Base-by-base conservation (phyloP, 2,329 filamentous ascomycete species). In the Nectriaceae sp. region DNA sequence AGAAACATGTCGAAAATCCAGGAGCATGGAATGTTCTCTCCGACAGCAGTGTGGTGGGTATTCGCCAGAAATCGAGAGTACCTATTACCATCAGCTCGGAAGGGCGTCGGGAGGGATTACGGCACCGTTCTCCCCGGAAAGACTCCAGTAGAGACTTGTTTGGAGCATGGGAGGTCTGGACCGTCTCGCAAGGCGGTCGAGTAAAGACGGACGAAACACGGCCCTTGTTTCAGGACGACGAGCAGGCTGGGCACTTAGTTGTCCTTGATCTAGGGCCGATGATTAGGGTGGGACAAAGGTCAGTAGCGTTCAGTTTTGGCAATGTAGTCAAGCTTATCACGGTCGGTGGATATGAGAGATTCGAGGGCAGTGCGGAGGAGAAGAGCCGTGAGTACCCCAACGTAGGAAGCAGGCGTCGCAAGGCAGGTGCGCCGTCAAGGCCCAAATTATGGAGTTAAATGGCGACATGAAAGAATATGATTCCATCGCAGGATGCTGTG, bases 291-390 rank as follows among this genome's bases (percentile, higher is more conserved):
- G 88, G 88, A 11, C 77, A 79, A 40, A 75, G 78, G 39, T 87
- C 84, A 42, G 76, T 89, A 3, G 88, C 83, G 0, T 78, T 92
- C 22, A 86, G 80, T 0, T 83, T 91, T 50, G 89, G 88, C 11
- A 88, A 90, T 56, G 75, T 82, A 2, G 76, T 91, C 60, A 91
- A 90, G 68, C 71, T 91, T 42, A 77, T 91, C 47, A 82, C 80
- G 2, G 73, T 87, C 5, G 87, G 68, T 3, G 65, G 85, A 5
- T 78, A 82, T 53, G 85, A 88, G 61, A 74, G 80, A 24, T 88
- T 87, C 57, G 82, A 85, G 37, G 70, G 61, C 15, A 65, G 66
- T 21, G 60, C 59, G 19, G 69, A 61, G 40, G 57, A 62, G 3
- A 58, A 45, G 11, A 55, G 62, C 29, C 56, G 64, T 3, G 66